Conservation (phyloP, 139 green algal genomes). For the Microglena sp. region DNA sequence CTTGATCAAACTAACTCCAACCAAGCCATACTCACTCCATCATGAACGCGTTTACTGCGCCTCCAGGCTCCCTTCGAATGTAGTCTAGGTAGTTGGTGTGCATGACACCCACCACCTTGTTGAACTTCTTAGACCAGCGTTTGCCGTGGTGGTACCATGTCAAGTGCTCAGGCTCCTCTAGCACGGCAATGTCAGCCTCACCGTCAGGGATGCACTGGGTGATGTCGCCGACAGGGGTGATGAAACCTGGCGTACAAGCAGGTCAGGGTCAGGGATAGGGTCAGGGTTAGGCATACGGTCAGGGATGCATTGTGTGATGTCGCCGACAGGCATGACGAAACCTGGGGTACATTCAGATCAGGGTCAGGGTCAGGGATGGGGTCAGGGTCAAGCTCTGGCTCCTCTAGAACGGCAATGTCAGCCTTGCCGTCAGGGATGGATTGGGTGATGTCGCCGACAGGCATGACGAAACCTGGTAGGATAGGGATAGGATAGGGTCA, state of each 20-base stretch:
- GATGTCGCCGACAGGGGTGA: slow-evolving; percentile 95
- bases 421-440: slow-evolving; percentile 88
- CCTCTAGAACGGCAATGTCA: slow-evolving; percentile 32
- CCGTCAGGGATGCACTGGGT: slow-evolving; percentile 84
- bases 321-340: background rate
- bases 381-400: background rate
- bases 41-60: slow-evolving; percentile 54
- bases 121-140: slow-evolving; percentile 96
- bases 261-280: too few relatives aligned
- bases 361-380: slow-evolving; percentile 41
- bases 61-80: slow-evolving; percentile 66
- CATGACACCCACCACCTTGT: slow-evolving; percentile 94
- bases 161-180: slow-evolving; percentile 99
- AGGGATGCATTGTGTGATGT: background rate
- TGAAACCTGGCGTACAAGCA: too few relatives aligned
- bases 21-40: too few relatives aligned
- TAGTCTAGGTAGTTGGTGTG: slow-evolving; percentile 99
- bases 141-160: slow-evolving; percentile 89
- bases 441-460: slow-evolving; percentile 90
- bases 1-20: too few relatives aligned
- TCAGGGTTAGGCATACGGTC: background rate
- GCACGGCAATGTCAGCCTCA: slow-evolving; percentile 90
- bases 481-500: too few relatives aligned
- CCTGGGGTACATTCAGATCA: slow-evolving; percentile 87
- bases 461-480: slow-evolving; percentile 88